Base-by-base conservation (phyloP, 331 rosid species). In the Ulmus americana region DNA sequence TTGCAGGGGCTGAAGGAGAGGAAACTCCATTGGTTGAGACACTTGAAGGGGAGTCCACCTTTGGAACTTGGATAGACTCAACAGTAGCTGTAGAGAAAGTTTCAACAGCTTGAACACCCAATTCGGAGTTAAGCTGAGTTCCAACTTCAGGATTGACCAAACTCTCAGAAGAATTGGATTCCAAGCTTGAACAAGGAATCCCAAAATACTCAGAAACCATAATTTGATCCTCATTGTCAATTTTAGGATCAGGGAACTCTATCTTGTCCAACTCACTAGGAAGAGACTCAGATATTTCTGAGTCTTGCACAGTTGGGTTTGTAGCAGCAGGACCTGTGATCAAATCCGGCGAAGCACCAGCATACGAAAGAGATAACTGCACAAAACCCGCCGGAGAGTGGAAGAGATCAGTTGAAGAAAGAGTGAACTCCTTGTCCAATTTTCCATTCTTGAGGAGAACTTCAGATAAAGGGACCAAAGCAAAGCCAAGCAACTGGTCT, bases 301-400 rank as follows among this genome's bases (percentile, higher is more conserved):
- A 70, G 78, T 81, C 79, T 64, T 79, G 82, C 58, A 39, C 68
- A 1, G 70, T 9, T 16, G 48, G 74, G 63, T 64, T 64, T 15
- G 68, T 11, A 45, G 75, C 7, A 46, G 73, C 71, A 11, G 82
- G 66, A 63, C 70, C 80, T 4, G 79, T 71, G 75, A 90, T 87
- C 47, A 90, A 79, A 51, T 88, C 95, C 1, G 99, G 99, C 0
- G 90, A 73, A 69, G 88, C 86, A 61, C 99, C 99, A 18, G 64
- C 41, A 39, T 89, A 94, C 6, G 84, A 75, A 60, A 94, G 77
- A 6, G 97, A 80, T 65, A 94, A 73, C 47, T 77, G 87, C 58
- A 94, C 95, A 79, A 86, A 90, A 73, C 97, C 99, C 3, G 95
- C 75, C 0, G 97, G 99, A 22, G 97, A 94, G 77, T 94, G 99